phyloP scores from a whole-genome alignment of 1,139 yeast species.

The Saccharomyces pastorianus region DNA sequence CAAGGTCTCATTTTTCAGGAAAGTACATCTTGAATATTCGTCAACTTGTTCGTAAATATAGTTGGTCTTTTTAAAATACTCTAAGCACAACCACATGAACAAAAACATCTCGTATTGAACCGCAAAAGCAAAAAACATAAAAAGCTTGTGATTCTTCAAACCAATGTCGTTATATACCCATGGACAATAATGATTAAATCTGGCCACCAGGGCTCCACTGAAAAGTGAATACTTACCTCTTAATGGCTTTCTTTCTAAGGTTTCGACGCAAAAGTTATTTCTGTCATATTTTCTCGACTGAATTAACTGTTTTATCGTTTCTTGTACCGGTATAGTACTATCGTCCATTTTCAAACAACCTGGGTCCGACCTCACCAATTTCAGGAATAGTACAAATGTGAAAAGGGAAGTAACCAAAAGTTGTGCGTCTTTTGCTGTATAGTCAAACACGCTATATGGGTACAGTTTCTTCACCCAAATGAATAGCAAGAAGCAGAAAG shows the following conservation, averaged over 20 bases:
- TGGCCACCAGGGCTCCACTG: constrained; percentile 56
- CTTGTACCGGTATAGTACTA: constrained; percentile 38
- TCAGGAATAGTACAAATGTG: constrained; percentile 39
- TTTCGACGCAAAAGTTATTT: constrained; percentile 64
- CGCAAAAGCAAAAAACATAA: constrained; percentile 54
- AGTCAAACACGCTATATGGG: neutral
- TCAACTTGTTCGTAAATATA: constrained; percentile 14
- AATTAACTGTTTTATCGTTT: constrained; percentile 52
- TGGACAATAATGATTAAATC: constrained; percentile 88
- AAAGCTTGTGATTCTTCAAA: constrained; percentile 73
- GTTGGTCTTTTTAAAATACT: constrained; percentile 39
- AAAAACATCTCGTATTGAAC: constrained; percentile 45
- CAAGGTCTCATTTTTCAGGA: constrained; percentile 41
- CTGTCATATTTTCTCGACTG: constrained; percentile 58
- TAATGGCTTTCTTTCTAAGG: constrained; percentile 67
- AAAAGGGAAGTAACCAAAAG: neutral
- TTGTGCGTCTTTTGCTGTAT: neutral
- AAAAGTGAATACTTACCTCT: constrained; percentile 66
- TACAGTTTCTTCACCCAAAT: neutral
- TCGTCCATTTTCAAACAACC: constrained; percentile 61
- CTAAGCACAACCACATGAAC: constrained; percentile 37
- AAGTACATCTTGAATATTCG: constrained; percentile 34
- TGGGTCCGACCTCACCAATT: constrained; percentile 67
- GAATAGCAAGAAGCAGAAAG: constrained; percentile 1
- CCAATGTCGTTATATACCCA: constrained; percentile 90